Evolutionary conservation across 768 basidiomycete species (phyloP).

Genomic region (Peribolospora kevripleyi): DNA sequence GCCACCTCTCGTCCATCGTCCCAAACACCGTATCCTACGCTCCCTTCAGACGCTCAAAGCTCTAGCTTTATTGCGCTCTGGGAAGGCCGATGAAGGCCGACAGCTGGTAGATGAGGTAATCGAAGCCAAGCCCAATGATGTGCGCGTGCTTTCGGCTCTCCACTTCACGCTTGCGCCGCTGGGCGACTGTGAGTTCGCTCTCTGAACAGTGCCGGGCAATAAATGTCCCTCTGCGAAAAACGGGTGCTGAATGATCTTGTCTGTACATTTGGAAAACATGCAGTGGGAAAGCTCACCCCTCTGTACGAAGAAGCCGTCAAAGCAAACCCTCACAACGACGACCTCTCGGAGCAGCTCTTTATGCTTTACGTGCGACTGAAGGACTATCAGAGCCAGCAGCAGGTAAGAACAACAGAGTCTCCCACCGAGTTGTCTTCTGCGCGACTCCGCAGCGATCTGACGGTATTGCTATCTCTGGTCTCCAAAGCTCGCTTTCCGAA

Average conservation of each 20-base stretch:
- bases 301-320: background rate
- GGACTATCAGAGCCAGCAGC: conserved; percentile 1
- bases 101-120: background rate
- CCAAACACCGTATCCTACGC: no score
- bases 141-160: conserved; percentile 4
- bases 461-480: no score
- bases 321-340: conserved; percentile 7
- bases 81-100: conserved; percentile 5
- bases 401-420: background rate
- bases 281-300: conserved; percentile 4
- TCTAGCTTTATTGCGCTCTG: background rate
- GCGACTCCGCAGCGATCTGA: background rate
- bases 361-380: background rate
- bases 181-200: background rate
- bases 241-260: background rate
- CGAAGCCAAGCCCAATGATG: conserved; percentile 1
- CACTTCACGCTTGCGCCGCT: background rate
- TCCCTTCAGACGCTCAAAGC: conserved; percentile 5
- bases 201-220: no score
- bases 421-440: background rate
- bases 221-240: no score
- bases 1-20: background rate
- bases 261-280: background rate
- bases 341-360: conserved; percentile 7
- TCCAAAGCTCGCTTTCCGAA: conserved; percentile 1